Conservation (phyloP, 139 green algal species). For the Raphidocelis subcapitata region DNA sequence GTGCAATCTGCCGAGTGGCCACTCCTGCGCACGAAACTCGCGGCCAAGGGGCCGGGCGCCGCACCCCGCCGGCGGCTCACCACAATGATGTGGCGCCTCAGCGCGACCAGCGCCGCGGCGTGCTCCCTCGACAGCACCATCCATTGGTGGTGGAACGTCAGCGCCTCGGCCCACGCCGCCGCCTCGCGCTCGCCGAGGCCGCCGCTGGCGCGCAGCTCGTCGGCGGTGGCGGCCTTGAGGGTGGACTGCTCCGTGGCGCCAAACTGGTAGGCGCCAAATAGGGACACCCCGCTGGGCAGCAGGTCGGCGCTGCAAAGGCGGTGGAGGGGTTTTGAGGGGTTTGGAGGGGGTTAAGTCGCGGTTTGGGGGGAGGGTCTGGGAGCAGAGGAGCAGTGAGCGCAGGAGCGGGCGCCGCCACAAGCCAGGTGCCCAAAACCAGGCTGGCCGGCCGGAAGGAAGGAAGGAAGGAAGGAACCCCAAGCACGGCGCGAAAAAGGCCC, state of each 20-base stretch:
- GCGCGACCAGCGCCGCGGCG: conserved; percentile 18
- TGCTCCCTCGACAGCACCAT: conserved; percentile 31
- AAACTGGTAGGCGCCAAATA: conserved; percentile 36
- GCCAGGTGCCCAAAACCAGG: too few relatives aligned
- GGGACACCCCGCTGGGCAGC: conserved; percentile 20
- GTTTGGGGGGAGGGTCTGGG: too few relatives aligned
- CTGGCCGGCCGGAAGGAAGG: too few relatives aligned
- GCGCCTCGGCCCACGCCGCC: conserved; percentile 5
- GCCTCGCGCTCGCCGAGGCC: conserved; percentile 1
- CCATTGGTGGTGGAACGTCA: conserved; percentile 36
- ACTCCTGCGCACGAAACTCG: too few relatives aligned
- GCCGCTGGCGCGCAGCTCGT: conserved; percentile 6
- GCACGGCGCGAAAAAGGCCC: too few relatives aligned
- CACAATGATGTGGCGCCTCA: conserved; percentile 12
- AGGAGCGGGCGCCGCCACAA: too few relatives aligned
- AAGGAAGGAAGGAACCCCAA: too few relatives aligned
- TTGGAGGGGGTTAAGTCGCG: too few relatives aligned
- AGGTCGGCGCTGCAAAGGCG: conserved; percentile 21
- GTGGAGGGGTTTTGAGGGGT: background rate
- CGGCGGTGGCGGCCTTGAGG: conserved; percentile 1
- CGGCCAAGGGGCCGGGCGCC: too few relatives aligned
- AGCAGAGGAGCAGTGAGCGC: too few relatives aligned
- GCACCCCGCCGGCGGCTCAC: background rate
- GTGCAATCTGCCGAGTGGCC: too few relatives aligned
- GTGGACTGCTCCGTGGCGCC: conserved; percentile 3